Evolutionary conservation across 495 filamentous ascomycete genomes (phyloP).

Genomic region (Annulohypoxylon nitens): DNA sequence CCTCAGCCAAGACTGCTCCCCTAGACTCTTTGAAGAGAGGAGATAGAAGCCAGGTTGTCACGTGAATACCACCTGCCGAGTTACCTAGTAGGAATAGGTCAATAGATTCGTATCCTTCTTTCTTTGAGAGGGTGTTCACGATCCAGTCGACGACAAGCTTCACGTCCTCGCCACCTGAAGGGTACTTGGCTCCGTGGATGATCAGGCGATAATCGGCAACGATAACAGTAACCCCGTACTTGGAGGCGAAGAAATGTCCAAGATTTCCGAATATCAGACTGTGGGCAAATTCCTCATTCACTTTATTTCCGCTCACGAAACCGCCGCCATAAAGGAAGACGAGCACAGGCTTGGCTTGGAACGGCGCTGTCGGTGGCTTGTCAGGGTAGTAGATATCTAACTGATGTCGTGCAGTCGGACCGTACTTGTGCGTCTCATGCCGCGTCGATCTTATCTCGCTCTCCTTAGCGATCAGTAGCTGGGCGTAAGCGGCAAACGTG

Average conservation of each 20-base stretch:
- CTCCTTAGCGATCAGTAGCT: slow-evolving; percentile 51
- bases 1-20: slow-evolving; percentile 26
- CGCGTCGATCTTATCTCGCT: slow-evolving; percentile 53
- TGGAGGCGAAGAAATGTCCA: slow-evolving; percentile 58
- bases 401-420: slow-evolving; percentile 52
- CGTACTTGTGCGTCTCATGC: slow-evolving; percentile 52
- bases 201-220: slow-evolving; percentile 59
- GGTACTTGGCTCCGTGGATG: slow-evolving; percentile 55
- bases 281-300: slow-evolving; percentile 46
- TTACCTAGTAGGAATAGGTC: slow-evolving; percentile 60
- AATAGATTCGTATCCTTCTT: slow-evolving; percentile 44
- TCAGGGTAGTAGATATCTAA: slow-evolving; percentile 58
- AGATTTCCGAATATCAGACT: slow-evolving; percentile 56
- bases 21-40: slow-evolving; percentile 47
- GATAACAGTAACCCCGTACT: slow-evolving; percentile 53
- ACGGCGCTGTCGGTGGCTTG: slow-evolving; percentile 14
- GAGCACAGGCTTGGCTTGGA: slow-evolving; percentile 51
- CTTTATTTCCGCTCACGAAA: slow-evolving; percentile 52
- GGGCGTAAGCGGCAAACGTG: slow-evolving; percentile 56
- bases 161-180: slow-evolving; percentile 58
- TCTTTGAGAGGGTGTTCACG: slow-evolving; percentile 30
- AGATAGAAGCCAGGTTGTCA: slow-evolving; percentile 54
- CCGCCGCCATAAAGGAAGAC: slow-evolving; percentile 62
- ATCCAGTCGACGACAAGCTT: slow-evolving; percentile 56
- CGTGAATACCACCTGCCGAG: slow-evolving; percentile 60